Evolutionary conservation across 2,329 filamentous ascomycete genomes (phyloP), one percentile per base, ranked within the genome.

Genomic region (Byssochlamys sp.): DNA sequence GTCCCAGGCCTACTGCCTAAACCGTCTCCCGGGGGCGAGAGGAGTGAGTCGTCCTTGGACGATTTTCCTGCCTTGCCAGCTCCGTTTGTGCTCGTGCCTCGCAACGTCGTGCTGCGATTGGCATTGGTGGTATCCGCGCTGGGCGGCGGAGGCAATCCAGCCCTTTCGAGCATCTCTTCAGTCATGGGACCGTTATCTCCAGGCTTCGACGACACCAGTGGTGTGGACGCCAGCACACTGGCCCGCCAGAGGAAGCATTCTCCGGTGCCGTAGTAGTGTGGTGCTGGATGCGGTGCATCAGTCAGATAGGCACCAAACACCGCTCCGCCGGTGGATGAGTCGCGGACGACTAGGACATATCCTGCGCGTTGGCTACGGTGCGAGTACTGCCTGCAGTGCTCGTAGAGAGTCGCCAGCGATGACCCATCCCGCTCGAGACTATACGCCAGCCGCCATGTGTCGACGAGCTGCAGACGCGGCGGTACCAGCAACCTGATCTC

Each of bases 241-340:
- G 89, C 87, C 53, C 88, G 84, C 90, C 90, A 95, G 62, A 95
- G 83, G 73, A 95, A 99, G 74, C 92, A 97, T 74, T 99, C 94
- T 66, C 94, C 94, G 11, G 90, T 96, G 67, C 94, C 94, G 72
- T 89, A 99, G 78, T 96, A 99, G 62, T 91, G 88, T 2, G 90
- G 76, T 1, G 84, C 79, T 0, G 90, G 89, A 65, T 88, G 89
- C 10, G 92, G 91, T 54, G 88, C 81, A 71, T 99, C 92, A 55
- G 90, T 95, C 56, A 97, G 84, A 72, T 97, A 97, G 55, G 91
- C 91, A 68, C 94, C 94, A 71, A 99, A 99, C 49, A 90, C 82
- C 27, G 74, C 69, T 53, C 70, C 68, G 26, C 67, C 65, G 2
- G 71, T 65, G 14, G 69, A 74, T 24, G 83, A 82, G 71, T 99